phyloP scores from a whole-genome alignment of 371 early-diverging fungal genomes.

The Mucor mucedo region DNA sequence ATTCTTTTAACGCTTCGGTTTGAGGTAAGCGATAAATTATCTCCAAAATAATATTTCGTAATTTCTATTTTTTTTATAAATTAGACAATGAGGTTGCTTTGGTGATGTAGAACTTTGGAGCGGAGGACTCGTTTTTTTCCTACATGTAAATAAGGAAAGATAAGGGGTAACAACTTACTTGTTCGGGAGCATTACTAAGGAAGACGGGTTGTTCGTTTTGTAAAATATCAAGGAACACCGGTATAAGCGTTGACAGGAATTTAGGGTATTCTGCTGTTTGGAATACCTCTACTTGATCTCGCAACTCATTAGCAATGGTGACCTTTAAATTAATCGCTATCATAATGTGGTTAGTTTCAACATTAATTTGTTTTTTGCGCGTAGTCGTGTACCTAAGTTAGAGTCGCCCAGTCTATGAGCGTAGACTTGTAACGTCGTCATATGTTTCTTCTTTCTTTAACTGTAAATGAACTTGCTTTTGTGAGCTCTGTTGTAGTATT shows the following conservation, averaged over 20 bases:
- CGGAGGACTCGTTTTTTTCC: not conserved
- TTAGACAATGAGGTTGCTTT: not conserved
- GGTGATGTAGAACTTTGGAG: not conserved
- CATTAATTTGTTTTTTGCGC: not conserved
- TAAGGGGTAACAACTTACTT: conserved; percentile 56
- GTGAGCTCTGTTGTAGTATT: not conserved
- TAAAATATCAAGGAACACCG: conserved; percentile 81
- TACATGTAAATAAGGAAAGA: not conserved
- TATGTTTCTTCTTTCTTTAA: conserved; percentile 8
- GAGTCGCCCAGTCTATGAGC: conserved; percentile 73
- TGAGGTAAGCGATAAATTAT: conserved; percentile 92
- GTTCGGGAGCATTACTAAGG: conserved; percentile 79
- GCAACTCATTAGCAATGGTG: conserved; percentile 86
- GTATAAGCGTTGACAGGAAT: conserved; percentile 79
- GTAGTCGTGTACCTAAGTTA: conserved; percentile 47
- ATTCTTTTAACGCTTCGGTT: conserved; percentile 75
- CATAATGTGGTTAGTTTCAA: not conserved
- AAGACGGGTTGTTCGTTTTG: conserved; percentile 81
- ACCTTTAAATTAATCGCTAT: conserved; percentile 71
- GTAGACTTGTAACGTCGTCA: conserved; percentile 70
- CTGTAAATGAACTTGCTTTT: not conserved
- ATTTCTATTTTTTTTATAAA: conserved; percentile 73
- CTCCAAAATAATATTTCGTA: conserved; percentile 89
- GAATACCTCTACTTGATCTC: conserved; percentile 90
- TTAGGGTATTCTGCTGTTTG: conserved; percentile 86